Evolutionary conservation across 495 filamentous ascomycete species (phyloP).

Genomic region (Venustampulla echinocandica): DNA sequence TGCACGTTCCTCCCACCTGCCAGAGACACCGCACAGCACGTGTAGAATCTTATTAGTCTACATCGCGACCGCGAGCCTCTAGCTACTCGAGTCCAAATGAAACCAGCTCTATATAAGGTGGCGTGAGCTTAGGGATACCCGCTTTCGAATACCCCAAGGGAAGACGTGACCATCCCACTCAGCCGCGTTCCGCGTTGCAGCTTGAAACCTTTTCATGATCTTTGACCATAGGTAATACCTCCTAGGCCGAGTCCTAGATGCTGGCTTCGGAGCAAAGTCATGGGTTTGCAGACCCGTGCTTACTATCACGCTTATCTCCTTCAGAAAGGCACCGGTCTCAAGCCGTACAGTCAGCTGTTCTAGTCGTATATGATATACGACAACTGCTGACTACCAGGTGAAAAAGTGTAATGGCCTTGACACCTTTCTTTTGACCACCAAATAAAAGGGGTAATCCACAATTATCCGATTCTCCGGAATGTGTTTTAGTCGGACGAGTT

Average conservation of each 20-base stretch:
- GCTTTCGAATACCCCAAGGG: no score
- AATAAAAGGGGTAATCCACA: no score
- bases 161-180: conserved; percentile 22
- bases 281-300: conserved; percentile 33
- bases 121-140: no score
- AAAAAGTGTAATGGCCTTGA: no score
- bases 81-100: no score
- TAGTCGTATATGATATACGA: no score
- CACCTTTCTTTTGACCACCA: background rate
- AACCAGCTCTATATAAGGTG: no score
- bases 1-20: no score
- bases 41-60: no score
- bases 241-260: conserved; percentile 44
- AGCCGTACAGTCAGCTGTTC: background rate
- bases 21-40: no score
- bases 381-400: no score
- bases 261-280: conserved; percentile 43
- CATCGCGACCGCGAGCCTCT: no score
- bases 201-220: background rate
- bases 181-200: conserved; percentile 5
- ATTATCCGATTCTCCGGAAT: background rate
- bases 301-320: conserved; percentile 51
- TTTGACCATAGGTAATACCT: conserved; percentile 6
- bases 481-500: background rate
- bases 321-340: conserved; percentile 33